These are phyloP conservation scores for Oryza meridionalis DNA, from an alignment of 176 grass and related monocot genomes.

Conservation along the genomic window DNA sequence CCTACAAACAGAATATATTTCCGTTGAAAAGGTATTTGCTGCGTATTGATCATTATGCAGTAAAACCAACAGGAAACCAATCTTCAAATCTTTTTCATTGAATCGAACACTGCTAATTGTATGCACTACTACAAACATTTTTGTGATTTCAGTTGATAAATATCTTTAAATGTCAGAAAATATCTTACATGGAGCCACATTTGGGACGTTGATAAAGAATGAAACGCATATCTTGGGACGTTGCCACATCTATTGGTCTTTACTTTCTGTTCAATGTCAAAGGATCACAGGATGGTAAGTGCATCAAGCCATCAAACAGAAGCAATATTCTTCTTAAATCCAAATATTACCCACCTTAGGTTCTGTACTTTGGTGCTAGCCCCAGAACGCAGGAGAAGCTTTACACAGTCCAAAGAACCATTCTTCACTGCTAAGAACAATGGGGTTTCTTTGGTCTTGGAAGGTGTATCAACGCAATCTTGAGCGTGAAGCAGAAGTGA, in stretches of 20 bases:
- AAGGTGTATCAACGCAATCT: conserved; percentile 65
- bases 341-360: conserved; percentile 47
- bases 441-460: conserved; percentile 72
- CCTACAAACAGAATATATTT: conserved; percentile 36
- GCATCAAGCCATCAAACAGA: neutral
- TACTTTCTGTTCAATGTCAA: conserved; percentile 54
- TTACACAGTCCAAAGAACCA: conserved; percentile 51
- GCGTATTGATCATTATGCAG: conserved; percentile 8
- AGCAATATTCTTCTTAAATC: neutral
- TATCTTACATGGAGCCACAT: conserved; percentile 46
- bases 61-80: conserved; percentile 21
- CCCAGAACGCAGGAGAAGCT: conserved; percentile 58
- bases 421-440: conserved; percentile 65
- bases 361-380: conserved; percentile 57
- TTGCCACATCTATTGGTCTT: conserved; percentile 60
- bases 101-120: neutral
- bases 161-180: neutral
- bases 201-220: conserved; percentile 59
- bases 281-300: conserved; percentile 14
- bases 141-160: conserved; percentile 3
- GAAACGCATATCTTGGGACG: conserved; percentile 63
- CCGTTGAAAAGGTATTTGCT: conserved; percentile 10
- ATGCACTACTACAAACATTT: conserved; percentile 1
- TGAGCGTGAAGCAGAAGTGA: conserved; percentile 55
- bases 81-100: conserved; percentile 8